Evolutionary conservation across 306 rosid species (phyloP).

Genomic region (Boehmeria nivea): DNA sequence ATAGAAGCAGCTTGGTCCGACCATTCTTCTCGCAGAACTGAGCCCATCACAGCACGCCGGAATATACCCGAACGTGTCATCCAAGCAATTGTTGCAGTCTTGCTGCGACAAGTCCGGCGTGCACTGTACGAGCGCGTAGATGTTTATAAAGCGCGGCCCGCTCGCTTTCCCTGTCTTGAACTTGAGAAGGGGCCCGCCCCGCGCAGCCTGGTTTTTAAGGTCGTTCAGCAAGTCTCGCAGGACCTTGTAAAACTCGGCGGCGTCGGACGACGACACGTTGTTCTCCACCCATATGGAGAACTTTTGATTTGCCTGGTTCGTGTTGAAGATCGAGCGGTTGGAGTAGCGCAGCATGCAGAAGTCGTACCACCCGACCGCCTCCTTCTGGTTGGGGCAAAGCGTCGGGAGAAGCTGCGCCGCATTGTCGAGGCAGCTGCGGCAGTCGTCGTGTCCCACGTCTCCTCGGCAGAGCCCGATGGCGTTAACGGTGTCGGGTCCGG

Average conservation of each 20-base stretch:
- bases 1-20: background rate
- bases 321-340: constrained; percentile 22
- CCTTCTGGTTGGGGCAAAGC: constrained; percentile 40
- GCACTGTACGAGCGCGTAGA: constrained; percentile 26
- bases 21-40: background rate
- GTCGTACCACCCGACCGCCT: constrained; percentile 44
- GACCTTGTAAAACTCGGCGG: background rate
- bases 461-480: constrained; percentile 53
- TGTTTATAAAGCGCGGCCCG: background rate
- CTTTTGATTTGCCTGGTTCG: background rate
- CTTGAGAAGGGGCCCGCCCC: background rate
- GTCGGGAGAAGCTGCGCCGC: background rate
- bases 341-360: constrained; percentile 46
- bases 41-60: background rate
- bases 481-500: constrained; percentile 16
- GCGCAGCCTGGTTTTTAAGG: constrained; percentile 5
- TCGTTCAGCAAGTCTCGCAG: background rate
- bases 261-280: background rate
- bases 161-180: background rate
- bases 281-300: background rate
- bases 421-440: constrained; percentile 30
- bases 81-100: constrained; percentile 12
- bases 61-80: background rate
- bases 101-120: constrained; percentile 21
- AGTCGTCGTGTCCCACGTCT: constrained; percentile 25